Percentiles rank a stretch among this genome's conserved stretches.
Conservation (phyloP, 139 green algal genomes). For the Desmodesmus armatus region DNA sequence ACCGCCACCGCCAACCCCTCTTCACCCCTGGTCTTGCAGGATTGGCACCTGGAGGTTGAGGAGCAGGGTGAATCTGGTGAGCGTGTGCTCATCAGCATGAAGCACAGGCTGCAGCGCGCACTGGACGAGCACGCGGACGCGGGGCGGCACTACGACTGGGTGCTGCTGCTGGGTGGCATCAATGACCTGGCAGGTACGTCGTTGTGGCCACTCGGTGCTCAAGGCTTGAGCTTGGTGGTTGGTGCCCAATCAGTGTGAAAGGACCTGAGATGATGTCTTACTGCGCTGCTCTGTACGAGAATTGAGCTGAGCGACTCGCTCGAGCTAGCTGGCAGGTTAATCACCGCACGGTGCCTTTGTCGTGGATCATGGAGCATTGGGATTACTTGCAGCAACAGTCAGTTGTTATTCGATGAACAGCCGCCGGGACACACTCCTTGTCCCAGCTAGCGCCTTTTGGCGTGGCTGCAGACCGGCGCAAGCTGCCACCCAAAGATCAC, state of each 20-base stretch:
- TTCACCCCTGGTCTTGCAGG: conserved; percentile 22
- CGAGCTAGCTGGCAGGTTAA: no score
- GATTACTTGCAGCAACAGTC: no score
- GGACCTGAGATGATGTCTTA: no score
- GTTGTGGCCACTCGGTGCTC: not conserved
- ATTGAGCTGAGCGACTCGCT: not conserved
- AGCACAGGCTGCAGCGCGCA: conserved; percentile 8
- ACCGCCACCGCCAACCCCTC: no score
- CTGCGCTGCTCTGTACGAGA: not conserved
- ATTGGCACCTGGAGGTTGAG: conserved; percentile 32
- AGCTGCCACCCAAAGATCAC: no score
- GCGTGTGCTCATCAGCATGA: conserved; percentile 36
- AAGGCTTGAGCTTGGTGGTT: not conserved
- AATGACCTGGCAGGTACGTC: conserved; percentile 39
- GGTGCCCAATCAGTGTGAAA: no score
- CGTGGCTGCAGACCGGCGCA: no score
- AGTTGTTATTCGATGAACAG: no score
- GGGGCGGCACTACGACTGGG: conserved; percentile 25
- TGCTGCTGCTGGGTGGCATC: conserved; percentile 45
- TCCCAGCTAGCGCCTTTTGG: no score
- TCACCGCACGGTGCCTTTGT: no score
- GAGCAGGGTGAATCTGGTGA: conserved; percentile 35
- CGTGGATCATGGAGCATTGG: no score
- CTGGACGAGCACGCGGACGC: conserved; percentile 31
- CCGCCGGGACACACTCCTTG: no score